Base-by-base conservation (phyloP, 2,329 filamentous ascomycete species). In the Monilinia laxa region DNA sequence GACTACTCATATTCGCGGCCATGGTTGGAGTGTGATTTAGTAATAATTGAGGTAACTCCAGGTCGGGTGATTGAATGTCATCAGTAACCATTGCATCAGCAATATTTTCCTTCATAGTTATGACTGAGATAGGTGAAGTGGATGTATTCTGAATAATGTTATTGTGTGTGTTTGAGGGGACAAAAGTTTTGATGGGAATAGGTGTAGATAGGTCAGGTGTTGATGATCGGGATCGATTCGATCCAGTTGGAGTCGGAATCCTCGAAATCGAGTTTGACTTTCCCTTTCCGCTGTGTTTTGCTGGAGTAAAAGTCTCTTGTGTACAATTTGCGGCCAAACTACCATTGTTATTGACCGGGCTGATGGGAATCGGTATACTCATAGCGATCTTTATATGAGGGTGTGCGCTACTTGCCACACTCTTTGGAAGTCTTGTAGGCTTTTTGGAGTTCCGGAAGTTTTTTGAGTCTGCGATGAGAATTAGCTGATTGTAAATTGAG, bases 151-250 rank as follows among this genome's bases (percentile, higher is more conserved):
- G 11, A 7, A 25, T 4, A 6, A 31, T 7, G 20, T 6, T 16
- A 10, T 31, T 4, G 2, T 6, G 0, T 16, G 4, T 1, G n/a
- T 11, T 3, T 3, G 12, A 1, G 1, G 2, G 1, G 31, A 1
- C 56, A 47, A 7, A 3, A 31, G 7, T 18, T 16, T 18, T 6
- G 10, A 59, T 35, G 0, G 40, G 16, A n/a, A 35, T 35, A 3
- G 18, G 25, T 23, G 10, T 18, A 4, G 42, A n/a, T 2, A 1
- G 42, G 10, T 49, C 12, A 2, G 28, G 1, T 4, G 18, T n/a
- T 2, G 16, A 47, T 4, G 25, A 18, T 2, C 28, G 25, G n/a
- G 11, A 31, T n/a, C 5, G 6, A n/a, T 28, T 23, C 4, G 11
- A n/a, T 2, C 57, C 18, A 16, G 11, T 11, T 0, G 25, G 45